Evolutionary conservation across 1,284 basidiomycete genomes (phyloP).

Genomic region (Apiotrichum porosum): DNA sequence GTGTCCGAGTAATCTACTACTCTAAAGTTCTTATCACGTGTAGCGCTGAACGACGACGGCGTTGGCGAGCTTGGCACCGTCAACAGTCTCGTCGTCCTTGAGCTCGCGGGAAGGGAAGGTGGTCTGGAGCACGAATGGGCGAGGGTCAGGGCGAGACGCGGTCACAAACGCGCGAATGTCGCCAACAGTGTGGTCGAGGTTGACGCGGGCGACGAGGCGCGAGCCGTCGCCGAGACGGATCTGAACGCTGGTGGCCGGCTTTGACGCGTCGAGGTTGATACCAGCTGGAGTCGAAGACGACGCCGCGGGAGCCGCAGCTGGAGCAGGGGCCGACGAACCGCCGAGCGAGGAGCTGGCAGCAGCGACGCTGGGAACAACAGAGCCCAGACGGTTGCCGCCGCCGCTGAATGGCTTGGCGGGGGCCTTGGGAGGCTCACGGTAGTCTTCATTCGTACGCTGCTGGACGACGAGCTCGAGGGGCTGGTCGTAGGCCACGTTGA

Average conservation of each 20-base stretch:
- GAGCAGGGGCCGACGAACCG: conserved; percentile 25
- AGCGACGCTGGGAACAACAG: conserved; percentile 53
- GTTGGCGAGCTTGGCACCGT: conserved; percentile 68
- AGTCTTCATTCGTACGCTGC: conserved; percentile 70
- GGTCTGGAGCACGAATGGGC: conserved; percentile 70
- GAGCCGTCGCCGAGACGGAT: conserved; percentile 86
- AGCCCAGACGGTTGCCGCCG: conserved; percentile 75
- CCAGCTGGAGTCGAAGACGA: conserved; percentile 20
- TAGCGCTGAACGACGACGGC: conserved; percentile 80
- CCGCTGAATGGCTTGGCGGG: conserved; percentile 61
- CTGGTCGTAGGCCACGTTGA: conserved; percentile 75
- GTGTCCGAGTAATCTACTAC: not conserved
- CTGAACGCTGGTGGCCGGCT: conserved; percentile 87
- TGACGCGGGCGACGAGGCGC: conserved; percentile 83
- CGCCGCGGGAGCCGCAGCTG: conserved; percentile 22
- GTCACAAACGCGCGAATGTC: conserved; percentile 85
- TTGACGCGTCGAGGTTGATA: conserved; percentile 51
- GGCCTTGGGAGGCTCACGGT: conserved; percentile 52
- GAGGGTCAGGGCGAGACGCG: conserved; percentile 71
- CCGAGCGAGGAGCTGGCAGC: not conserved
- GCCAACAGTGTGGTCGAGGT: conserved; percentile 80
- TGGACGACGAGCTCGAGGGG: conserved; percentile 79
- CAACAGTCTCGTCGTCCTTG: conserved; percentile 65
- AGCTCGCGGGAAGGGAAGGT: conserved; percentile 79
- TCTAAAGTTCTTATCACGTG: conserved; percentile 3